Evolutionary conservation across 768 basidiomycete genomes (phyloP).

Genomic region (Mycena floridula): DNA sequence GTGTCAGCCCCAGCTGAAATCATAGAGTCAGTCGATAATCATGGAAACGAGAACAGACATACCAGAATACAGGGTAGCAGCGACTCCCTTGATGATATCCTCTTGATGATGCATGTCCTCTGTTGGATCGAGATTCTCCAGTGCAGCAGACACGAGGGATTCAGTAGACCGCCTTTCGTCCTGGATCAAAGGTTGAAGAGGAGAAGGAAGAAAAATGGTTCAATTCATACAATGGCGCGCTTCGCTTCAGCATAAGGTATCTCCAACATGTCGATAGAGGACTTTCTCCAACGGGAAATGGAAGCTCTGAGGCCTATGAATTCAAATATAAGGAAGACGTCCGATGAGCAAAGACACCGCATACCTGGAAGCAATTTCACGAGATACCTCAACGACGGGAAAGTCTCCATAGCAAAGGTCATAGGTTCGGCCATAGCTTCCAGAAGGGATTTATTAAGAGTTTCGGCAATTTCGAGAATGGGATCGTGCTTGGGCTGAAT

Average conservation of each 20-base stretch:
- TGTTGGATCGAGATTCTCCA: neutral
- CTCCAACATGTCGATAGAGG: neutral
- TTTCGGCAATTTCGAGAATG: neutral
- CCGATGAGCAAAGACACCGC: neutral
- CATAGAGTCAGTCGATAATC: neutral
- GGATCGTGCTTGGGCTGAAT: neutral
- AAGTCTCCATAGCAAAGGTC: neutral
- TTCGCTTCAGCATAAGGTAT: neutral
- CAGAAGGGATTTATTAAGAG: neutral
- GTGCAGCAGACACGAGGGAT: neutral
- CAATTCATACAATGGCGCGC: neutral
- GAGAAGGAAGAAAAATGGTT: neutral
- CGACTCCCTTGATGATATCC: neutral
- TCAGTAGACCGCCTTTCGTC: neutral
- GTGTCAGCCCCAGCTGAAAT: neutral
- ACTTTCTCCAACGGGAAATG: neutral
- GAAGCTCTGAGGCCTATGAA: neutral
- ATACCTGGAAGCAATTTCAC: neutral
- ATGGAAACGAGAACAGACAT: neutral
- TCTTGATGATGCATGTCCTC: neutral
- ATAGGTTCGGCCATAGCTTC: neutral
- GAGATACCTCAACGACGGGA: neutral
- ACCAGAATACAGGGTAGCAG: neutral
- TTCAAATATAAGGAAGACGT: neutral
- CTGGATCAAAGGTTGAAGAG: neutral